Evolutionary conservation across 2,329 filamentous ascomycete species (phyloP).

Genomic region (Hymenoscyphus linearis): DNA sequence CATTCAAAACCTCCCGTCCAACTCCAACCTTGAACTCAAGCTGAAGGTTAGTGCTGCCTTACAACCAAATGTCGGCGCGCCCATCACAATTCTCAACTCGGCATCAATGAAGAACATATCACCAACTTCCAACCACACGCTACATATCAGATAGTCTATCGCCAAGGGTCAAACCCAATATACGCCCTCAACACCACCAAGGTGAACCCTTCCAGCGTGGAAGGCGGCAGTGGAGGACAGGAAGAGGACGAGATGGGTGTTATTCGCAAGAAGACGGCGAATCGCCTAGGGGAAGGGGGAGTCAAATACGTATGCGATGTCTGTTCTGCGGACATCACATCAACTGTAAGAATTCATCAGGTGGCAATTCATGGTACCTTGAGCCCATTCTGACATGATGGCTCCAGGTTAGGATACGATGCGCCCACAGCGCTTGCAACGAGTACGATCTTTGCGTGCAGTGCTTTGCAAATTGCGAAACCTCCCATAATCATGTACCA

Average conservation of each 20-base stretch:
- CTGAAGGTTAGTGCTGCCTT: neutral
- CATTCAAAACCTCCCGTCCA: neutral
- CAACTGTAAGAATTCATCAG: constrained; percentile 62
- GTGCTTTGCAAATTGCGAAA: constrained; percentile 81
- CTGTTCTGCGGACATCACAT: constrained; percentile 94
- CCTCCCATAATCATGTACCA: constrained; percentile 80
- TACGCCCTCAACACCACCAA: neutral
- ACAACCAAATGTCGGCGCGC: neutral
- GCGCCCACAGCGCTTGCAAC: constrained; percentile 69
- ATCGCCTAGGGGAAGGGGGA: constrained; percentile 77
- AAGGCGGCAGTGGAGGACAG: neutral
- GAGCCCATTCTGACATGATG: constrained; percentile 5
- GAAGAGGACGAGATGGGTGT: constrained; percentile 63
- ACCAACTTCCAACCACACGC: neutral
- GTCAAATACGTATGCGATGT: constrained; percentile 97
- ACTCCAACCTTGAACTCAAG: neutral
- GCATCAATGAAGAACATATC: neutral
- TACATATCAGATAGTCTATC: neutral
- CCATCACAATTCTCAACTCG: neutral
- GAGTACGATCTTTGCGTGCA: constrained; percentile 97
- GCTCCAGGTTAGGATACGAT: constrained; percentile 82
- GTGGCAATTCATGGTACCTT: constrained; percentile 6
- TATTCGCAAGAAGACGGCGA: constrained; percentile 91
- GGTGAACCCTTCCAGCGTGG: neutral
- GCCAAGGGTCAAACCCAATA: neutral